Conservation (phyloP, 495 filamentous ascomycete species). For the Eremomyces bilateralis region DNA sequence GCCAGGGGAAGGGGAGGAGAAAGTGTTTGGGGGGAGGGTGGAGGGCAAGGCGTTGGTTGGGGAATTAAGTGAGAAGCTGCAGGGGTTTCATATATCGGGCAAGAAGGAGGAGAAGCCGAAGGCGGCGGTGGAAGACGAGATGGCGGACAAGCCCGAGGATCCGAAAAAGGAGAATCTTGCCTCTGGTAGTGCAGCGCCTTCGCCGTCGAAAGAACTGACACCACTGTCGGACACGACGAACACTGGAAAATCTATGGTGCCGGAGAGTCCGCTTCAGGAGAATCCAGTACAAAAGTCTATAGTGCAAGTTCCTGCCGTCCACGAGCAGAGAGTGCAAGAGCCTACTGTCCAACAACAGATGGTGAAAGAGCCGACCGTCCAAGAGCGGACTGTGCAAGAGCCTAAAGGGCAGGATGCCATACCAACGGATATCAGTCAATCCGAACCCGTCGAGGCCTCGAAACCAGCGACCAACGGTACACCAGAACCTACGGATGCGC, state of each 20-base stretch:
- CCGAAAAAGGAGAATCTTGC: conserved; percentile 17
- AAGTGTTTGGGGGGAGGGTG: neutral
- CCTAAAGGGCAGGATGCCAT: too few species aligned
- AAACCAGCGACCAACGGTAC: too few species aligned
- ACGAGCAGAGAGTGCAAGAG: too few species aligned
- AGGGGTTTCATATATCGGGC: conserved; percentile 3
- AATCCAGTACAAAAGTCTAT: neutral
- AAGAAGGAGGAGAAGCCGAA: conserved; percentile 3
- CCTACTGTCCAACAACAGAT: too few species aligned
- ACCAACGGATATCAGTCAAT: too few species aligned
- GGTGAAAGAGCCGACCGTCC: too few species aligned
- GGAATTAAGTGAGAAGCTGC: neutral
- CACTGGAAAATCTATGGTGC: neutral
- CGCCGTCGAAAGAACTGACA: conserved; percentile 9
- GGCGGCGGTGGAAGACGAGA: conserved; percentile 18
- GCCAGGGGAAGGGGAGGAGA: neutral
- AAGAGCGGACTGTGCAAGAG: too few species aligned
- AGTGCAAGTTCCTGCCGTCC: neutral
- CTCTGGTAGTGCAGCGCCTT: conserved; percentile 17
- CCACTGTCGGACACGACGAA: neutral
- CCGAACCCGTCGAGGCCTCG: too few species aligned
- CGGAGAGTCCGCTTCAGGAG: neutral
- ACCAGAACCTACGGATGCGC: too few species aligned
- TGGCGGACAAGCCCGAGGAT: conserved; percentile 15
- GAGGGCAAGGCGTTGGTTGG: conserved; percentile 14